Evolutionary conservation across 1,139 yeast genomes (phyloP), one percentile per base, ranked within the genome.

Genomic region (Hyphopichia fennica): DNA sequence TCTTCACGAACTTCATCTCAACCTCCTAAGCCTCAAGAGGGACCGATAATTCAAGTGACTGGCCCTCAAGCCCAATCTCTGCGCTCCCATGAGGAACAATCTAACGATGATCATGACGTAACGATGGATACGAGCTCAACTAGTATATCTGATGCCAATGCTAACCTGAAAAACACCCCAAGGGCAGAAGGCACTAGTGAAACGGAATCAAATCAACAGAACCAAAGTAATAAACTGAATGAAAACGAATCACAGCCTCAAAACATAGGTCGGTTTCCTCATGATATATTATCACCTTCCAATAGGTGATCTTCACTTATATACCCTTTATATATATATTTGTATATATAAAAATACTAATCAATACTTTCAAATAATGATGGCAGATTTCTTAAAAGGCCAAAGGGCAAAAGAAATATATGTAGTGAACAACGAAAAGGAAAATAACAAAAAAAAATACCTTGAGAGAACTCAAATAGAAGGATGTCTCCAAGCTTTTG

Each of bases 261-360:
- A 51, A 52, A 50, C 42, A 41, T 52, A 15, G 57, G 53, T 23
- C 46, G 54, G 27, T 53, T 50, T 38, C 58, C 59, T 10, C 58
- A 56, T 41, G 51, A 56, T 39, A 53, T 54, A 11, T 37, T 54
- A 15, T 54, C 59, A 14, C 47, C 52, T 9, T 33, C 35, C 3
- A 33, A 33, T 33, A 13, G 27, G 16, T 33, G 25, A 33, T 31
- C 13, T 5, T n/a, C n/a, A n/a, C n/a, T n/a, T n/a, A n/a, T n/a
- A n/a, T n/a, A n/a, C n/a, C n/a, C n/a, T n/a, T n/a, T n/a, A n/a
- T n/a, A n/a, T n/a, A n/a, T n/a, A n/a, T n/a, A n/a, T n/a, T n/a
- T n/a, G n/a, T n/a, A n/a, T n/a, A n/a, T n/a, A n/a, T n/a, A n/a
- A n/a, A n/a, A n/a, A n/a, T n/a, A n/a, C n/a, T n/a, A n/a, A n/a